Evolutionary conservation across 768 basidiomycete genomes (phyloP).

Genomic region (Trametes punicea): DNA sequence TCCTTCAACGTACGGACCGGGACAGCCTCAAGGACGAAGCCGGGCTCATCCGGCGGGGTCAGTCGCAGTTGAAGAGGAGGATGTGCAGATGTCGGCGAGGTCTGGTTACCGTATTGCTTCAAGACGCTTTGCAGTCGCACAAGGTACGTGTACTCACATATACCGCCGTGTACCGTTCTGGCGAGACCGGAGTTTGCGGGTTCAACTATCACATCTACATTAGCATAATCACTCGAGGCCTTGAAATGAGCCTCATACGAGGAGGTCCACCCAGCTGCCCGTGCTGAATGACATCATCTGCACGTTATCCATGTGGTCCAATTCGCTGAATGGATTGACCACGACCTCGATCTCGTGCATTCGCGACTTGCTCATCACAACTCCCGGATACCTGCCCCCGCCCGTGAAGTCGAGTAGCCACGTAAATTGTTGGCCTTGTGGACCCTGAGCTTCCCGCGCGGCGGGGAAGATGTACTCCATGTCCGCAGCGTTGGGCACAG

Average conservation of each 20-base stretch:
- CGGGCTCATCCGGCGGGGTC: conserved; percentile 68
- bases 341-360: conserved; percentile 71
- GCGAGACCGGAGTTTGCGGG: conserved; percentile 40
- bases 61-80: conserved; percentile 70
- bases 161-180: conserved; percentile 63
- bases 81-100: conserved; percentile 60
- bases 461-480: conserved; percentile 51
- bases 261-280: conserved; percentile 63
- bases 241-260: no score
- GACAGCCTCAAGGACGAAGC: conserved; percentile 67
- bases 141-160: conserved; percentile 56
- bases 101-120: no score
- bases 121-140: no score
- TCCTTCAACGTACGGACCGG: conserved; percentile 72
- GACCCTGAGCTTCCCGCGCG: conserved; percentile 27
- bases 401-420: conserved; percentile 78
- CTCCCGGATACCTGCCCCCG: conserved; percentile 44
- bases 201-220: conserved; percentile 55
- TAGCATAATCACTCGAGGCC: no score
- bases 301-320: conserved; percentile 40
- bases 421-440: conserved; percentile 30
- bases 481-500: conserved; percentile 42
- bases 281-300: conserved; percentile 45
- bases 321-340: conserved; percentile 52
- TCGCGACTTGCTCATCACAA: conserved; percentile 71